These are phyloP conservation scores for Atkinsonella texensis DNA, from an alignment of 2,329 filamentous ascomycete species.

Conservation along the genomic window DNA sequence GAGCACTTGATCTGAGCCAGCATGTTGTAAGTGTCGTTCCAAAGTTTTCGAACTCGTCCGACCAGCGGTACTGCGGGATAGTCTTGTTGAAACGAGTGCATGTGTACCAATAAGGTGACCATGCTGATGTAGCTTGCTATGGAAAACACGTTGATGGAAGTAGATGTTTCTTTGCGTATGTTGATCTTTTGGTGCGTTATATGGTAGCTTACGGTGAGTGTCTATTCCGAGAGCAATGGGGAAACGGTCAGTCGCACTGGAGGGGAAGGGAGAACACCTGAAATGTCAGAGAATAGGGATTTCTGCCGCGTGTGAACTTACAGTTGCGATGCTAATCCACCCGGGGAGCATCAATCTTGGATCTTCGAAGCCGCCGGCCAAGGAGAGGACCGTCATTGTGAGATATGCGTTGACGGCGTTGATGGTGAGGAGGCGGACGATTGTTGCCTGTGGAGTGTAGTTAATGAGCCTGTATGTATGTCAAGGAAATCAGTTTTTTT, in stretches of 20 bases:
- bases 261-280: not conserved
- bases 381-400: conserved; percentile 58
- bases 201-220: conserved; percentile 63
- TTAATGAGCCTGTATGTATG: conserved; percentile 54
- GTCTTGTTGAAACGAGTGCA: conserved; percentile 50
- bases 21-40: conserved; percentile 23
- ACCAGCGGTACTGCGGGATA: conserved; percentile 49
- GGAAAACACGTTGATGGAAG: conserved; percentile 66
- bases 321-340: conserved; percentile 68
- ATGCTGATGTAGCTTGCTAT: conserved; percentile 67
- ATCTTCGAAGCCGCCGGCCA: conserved; percentile 59
- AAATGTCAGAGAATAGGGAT: not conserved
- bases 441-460: conserved; percentile 70
- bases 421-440: conserved; percentile 66
- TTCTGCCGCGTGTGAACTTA: conserved; percentile 23
- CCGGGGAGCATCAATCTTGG: conserved; percentile 60
- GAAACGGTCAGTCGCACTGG: not conserved
- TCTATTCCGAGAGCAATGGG: conserved; percentile 28
- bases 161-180: conserved; percentile 67
- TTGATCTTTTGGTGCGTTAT: conserved; percentile 67
- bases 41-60: conserved; percentile 22
- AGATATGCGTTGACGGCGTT: conserved; percentile 65
- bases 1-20: conserved; percentile 18
- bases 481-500: not conserved
- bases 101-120: conserved; percentile 53